Base-by-base conservation (phyloP, 208 protist genomes). In the Crithidia sp. region DNA sequence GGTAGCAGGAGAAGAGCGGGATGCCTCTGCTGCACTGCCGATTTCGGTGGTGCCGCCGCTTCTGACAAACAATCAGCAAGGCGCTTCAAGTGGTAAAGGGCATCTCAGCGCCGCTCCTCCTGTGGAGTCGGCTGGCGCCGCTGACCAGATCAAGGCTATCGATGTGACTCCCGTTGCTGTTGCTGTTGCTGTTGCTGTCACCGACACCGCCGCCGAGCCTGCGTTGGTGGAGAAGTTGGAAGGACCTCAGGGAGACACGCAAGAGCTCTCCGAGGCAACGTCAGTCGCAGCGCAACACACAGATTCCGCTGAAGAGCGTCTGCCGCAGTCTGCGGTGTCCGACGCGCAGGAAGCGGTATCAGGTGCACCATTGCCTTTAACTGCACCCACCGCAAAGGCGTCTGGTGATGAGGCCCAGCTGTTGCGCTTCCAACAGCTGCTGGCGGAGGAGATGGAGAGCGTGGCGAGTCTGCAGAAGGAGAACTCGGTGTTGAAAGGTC, bases 401-500 rank as follows among this genome's bases (percentile, higher is more conserved):
- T 55, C 43, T 16, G 53, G 41, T 5, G 67, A 79, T 45, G 54
- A 67, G 6, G 69, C 66, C 0, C 86, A 92, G 63, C 72, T 93
- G 17, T 76, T 93, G 13, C 86, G 85, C 28, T 90, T 92, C 50
- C 88, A 95, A 63, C 79, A 77, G 44, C 77, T 87, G 59, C 68
- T 93, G 8, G 85, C 86, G 4, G 86, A 89, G 53, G 87, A 93
- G 75, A 91, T 93, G 87, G 79, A 86, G 52, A 65, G 52, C 9
- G 76, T 70, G 7, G 47, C 68, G 9, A 41, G n/a, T 36, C 64
- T 95, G 17, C 67, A 77, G 36, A 49, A 72, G 6, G 74, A 84
- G 43, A 92, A 88, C 44, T 39, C 71, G 2, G 14, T 36, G 3
- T 70, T 89, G 61, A 53, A 61, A 14, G 55, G 49, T 2, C 72